Evolutionary conservation across 1,284 basidiomycete genomes (phyloP), one percentile per base, ranked within the genome.

Genomic region (Heterobasidion irregulare): DNA sequence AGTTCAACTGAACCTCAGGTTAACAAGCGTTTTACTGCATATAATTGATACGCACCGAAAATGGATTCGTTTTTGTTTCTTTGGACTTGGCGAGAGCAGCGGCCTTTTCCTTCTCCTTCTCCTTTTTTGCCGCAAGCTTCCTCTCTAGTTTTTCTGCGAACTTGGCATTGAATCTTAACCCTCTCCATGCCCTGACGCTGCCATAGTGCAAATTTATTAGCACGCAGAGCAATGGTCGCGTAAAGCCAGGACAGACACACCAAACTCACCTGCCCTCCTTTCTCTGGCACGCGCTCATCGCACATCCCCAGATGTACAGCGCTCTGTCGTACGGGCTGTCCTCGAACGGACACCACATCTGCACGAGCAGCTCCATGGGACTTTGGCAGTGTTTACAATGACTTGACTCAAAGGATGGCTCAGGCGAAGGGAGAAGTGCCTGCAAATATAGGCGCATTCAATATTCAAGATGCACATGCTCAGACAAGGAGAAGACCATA

Each of bases 331-430:
- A 84, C 8, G 84, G 79, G 61, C 89, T 93, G 43, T 83, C 75
- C 65, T 92, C 86, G 61, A 92, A 82, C 0, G 91, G 91, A 67
- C 88, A 92, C 87, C 89, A 92, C 62, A 93, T 77, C 62, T 93
- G 89, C 12, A 89, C 75, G 36, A 93, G 76, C 26, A 93, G 75
- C 59, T 89, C 82, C 86, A 88, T 92, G 0, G 84, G 80, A 16
- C 74, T 70, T 6, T 75, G 73, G 70, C 90, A 93, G 54, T 76
- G 70, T 64, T 79, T 82, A 79, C 90, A 93, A 57, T 76, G 71
- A 5, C 84, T 68, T 32, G 65, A 66, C 19, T 67, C 62, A 50
- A 64, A 52, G 2, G 66, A 64, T 13, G 69, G 72, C 38, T 66
- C 66, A 50, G 58, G 62, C 16, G 61, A 60, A 8, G 53, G 53